These are phyloP conservation scores for Solanum hybrid DNA, from an alignment of 305 asterid genomes.

Conservation along the genomic window DNA sequence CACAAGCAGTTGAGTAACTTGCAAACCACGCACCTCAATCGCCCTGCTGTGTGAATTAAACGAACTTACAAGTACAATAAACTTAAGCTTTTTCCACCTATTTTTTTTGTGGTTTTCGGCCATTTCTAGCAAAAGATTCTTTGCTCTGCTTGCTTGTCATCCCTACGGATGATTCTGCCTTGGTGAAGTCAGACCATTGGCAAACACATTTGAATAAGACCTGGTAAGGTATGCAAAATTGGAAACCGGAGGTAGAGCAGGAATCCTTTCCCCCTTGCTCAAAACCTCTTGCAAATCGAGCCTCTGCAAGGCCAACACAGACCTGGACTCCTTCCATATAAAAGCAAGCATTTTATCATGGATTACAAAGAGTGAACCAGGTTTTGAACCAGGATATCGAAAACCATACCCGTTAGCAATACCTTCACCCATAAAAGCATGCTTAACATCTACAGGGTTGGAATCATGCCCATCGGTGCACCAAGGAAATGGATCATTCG, in stretches of 20 bases:
- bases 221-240: constrained; percentile 74
- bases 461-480: constrained; percentile 38
- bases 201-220: constrained; percentile 74
- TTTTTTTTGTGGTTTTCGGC: background rate
- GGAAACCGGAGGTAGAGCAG: constrained; percentile 63
- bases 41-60: background rate
- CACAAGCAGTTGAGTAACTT: background rate
- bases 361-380: constrained; percentile 74
- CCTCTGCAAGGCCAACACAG: constrained; percentile 70
- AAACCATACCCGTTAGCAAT: constrained; percentile 87
- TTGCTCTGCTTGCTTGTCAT: background rate
- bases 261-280: constrained; percentile 71
- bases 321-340: constrained; percentile 68
- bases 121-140: background rate
- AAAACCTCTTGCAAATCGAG: constrained; percentile 55
- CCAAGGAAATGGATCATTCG: constrained; percentile 63
- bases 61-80: background rate
- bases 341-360: constrained; percentile 58
- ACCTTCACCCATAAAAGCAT: constrained; percentile 66
- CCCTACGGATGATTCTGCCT: constrained; percentile 27
- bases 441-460: constrained; percentile 34
- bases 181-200: constrained; percentile 40
- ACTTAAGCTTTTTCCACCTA: background rate
- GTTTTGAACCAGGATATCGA: constrained; percentile 85
- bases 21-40: background rate